phyloP scores from a whole-genome alignment of 2,329 filamentous ascomycete genomes.

The Phialemoniopsis sp. region DNA sequence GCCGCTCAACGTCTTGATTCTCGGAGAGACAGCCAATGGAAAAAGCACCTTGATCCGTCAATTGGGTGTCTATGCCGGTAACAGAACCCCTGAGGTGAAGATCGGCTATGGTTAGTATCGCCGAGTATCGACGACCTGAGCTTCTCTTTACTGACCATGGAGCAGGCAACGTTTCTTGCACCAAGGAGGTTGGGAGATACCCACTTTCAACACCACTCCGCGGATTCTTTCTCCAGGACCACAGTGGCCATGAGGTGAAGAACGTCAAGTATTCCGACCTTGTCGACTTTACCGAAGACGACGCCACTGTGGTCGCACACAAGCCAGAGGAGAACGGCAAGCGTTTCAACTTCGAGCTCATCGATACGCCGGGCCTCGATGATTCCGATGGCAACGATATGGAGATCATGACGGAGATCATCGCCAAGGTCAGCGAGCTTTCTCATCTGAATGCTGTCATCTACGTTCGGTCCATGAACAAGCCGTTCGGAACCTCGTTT shows the following conservation, averaged over 20 bases:
- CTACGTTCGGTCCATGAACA: not conserved
- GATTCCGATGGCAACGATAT: constrained; percentile 1
- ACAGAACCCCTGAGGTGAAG: too few species aligned
- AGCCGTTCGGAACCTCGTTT: not conserved
- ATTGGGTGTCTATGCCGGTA: too few species aligned
- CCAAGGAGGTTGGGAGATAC: not conserved
- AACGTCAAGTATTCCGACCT: not conserved
- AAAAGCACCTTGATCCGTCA: too few species aligned
- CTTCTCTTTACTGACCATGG: too few species aligned
- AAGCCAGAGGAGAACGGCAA: not conserved
- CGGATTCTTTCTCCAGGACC: not conserved
- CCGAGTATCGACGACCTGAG: too few species aligned
- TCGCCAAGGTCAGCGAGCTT: not conserved
- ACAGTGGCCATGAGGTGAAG: not conserved
- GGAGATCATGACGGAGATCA: not conserved
- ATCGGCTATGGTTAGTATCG: too few species aligned
- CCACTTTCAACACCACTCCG: not conserved
- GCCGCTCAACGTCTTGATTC: too few species aligned
- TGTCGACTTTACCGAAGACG: not conserved
- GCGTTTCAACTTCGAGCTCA: not conserved
- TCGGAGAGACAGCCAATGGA: too few species aligned
- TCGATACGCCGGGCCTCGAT: constrained; percentile 1
- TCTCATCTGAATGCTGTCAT: constrained; percentile 1
- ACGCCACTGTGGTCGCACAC: not conserved
- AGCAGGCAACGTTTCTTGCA: constrained; percentile 1